Evolutionary conservation across 2,329 filamentous ascomycete genomes (phyloP), one percentile per base, ranked within the genome.

Genomic region (Parastagonospora avenae): DNA sequence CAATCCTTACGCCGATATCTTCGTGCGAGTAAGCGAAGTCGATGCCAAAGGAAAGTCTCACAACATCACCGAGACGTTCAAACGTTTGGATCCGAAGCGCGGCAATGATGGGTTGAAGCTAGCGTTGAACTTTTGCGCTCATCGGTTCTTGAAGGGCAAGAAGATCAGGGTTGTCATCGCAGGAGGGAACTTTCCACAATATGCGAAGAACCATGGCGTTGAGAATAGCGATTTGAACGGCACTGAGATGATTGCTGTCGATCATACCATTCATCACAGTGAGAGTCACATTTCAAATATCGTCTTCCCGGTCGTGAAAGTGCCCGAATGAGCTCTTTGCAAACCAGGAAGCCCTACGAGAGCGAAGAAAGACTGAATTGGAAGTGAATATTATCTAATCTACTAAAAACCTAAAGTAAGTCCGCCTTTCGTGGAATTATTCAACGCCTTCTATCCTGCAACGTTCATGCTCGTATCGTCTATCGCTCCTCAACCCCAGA

Each of bases 21-120:
- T 55, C 30, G 52, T 62, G 4, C 48, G 59, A 8, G 47, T 59
- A 15, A 52, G 49, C 43, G 59, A 62, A 33, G 58, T 59, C 5
- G 33, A 57, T 24, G 40, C n/a, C 8, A 50, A 48, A 32, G 53
- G 55, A 5, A 31, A n/a, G 10, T 61, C 55, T 8, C 15, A 35
- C 33, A 55, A 53, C 35, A 45, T 61, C 16, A 51, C 49, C 4
- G 58, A 61, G 12, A 40, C 16, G 2, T 59, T 35, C 19, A 35
- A 54, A 42, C 48, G 55, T 4, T 30, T 57, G 28, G 46, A 55
- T 29, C 42, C 50, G 4, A 19, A 42, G 2, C 49, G 47, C 9
- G 14, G 12, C 8, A 12, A 30, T 12, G 45, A 35, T 4, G 11
- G 12, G 6, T 15, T 53, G 5, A 30, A 7, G 11, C 37, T 61